Evolutionary conservation across 306 rosid species (phyloP).

Genomic region (Lathyrus oleraceus): DNA sequence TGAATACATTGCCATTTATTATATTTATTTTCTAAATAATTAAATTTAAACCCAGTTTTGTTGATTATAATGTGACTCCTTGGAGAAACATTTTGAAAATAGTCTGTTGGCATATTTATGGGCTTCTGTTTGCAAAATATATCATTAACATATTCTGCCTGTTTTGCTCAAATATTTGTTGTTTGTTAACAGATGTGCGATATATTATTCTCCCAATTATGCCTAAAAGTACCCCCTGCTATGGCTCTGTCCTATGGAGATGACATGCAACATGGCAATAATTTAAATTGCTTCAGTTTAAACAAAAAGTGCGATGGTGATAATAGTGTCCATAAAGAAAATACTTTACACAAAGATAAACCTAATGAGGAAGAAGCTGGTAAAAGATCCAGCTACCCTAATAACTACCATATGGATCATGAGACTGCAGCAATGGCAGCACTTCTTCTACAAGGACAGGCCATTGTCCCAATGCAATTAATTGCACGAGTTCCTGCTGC

Average conservation of each 20-base stretch:
- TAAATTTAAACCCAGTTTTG: neutral
- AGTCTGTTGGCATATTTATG: conserved; percentile 18
- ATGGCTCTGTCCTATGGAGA: conserved; percentile 61
- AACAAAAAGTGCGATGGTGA: conserved; percentile 49
- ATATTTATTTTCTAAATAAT: neutral
- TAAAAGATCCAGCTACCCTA: conserved; percentile 50
- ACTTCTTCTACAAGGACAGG: conserved; percentile 72
- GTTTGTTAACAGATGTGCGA: conserved; percentile 87
- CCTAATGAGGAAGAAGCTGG: conserved; percentile 52
- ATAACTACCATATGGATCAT: conserved; percentile 53
- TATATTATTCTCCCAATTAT: conserved; percentile 88
- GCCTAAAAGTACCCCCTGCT: conserved; percentile 81
- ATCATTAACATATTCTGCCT: neutral
- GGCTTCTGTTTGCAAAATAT: neutral
- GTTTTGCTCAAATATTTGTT: conserved; percentile 30
- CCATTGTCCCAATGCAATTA: conserved; percentile 91
- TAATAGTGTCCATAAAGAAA: conserved; percentile 39
- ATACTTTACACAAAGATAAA: conserved; percentile 47
- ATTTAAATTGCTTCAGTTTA: conserved; percentile 38
- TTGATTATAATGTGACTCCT: neutral
- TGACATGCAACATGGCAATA: conserved; percentile 51
- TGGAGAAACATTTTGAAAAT: conserved; percentile 7
- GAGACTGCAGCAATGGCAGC: conserved; percentile 85
- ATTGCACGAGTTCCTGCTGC: conserved; percentile 95
- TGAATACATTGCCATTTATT: too few relatives aligned